phyloP scores from a whole-genome alignment of 345 rosid genomes.

The Citrus unshiu region DNA sequence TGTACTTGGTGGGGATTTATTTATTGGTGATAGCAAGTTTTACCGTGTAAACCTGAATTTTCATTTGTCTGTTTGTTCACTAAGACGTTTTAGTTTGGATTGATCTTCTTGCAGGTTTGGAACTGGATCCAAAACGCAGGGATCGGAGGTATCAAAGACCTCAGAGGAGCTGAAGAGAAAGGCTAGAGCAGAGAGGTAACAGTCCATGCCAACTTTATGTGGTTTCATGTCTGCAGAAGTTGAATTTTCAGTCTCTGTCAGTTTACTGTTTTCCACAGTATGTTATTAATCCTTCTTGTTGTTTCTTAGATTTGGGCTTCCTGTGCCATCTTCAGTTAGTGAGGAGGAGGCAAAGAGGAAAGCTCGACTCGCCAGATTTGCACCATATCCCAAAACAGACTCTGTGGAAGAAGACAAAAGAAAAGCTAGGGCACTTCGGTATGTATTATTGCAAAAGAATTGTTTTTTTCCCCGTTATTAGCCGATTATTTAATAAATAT shows the following conservation, averaged over 20 bases:
- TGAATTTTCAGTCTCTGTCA: neutral
- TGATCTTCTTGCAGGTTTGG: conserved; percentile 61
- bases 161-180: conserved; percentile 84
- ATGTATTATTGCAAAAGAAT: no score
- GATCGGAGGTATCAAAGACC: conserved; percentile 44
- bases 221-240: neutral
- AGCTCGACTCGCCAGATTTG: no score
- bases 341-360: no score
- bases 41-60: neutral
- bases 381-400: no score
- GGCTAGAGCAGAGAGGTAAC: conserved; percentile 92
- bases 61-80: neutral
- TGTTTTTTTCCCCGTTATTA: neutral
- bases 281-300: no score
- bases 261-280: neutral
- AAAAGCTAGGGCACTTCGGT: no score
- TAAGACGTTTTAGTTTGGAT: neutral
- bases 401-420: no score
- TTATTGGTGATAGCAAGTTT: neutral
- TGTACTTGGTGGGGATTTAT: neutral
- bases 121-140: conserved; percentile 31
- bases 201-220: neutral
- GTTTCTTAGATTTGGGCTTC: no score
- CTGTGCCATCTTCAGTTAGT: no score
- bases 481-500: conserved; percentile 1